A percentile compares a stretch with the other conserved stretches of the same genome.
phyloP scores from a whole-genome alignment of 176 grass and related monocot species.

The Aegilops bicornis region DNA sequence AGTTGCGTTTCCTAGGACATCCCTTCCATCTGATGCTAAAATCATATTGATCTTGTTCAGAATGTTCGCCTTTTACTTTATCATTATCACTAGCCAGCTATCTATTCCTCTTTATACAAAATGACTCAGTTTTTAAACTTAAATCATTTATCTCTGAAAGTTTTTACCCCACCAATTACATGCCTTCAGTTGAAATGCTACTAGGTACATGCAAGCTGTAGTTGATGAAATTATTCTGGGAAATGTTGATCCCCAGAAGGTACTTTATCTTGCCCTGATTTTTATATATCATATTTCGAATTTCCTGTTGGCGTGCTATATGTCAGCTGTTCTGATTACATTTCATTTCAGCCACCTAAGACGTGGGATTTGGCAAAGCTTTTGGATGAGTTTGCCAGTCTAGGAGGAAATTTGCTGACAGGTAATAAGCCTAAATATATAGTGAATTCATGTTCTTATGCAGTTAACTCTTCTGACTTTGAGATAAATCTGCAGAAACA shows the following conservation, averaged over 20 bases:
- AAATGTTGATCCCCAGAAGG: constrained; percentile 75
- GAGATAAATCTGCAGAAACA: constrained; percentile 56
- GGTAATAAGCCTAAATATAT: constrained; percentile 49
- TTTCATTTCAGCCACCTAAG: constrained; percentile 60
- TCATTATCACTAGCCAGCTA: not conserved
- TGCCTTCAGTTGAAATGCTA: constrained; percentile 28
- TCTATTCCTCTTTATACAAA: not conserved
- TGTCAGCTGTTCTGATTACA: constrained; percentile 8
- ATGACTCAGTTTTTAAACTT: not conserved
- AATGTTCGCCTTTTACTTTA: not conserved
- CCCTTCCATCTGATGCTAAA: not conserved
- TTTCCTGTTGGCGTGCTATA: not conserved
- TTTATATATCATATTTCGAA: constrained; percentile 2
- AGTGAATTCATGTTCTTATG: not conserved
- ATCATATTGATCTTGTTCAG: not conserved
- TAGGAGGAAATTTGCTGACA: constrained; percentile 60
- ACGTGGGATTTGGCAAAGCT: constrained; percentile 73
- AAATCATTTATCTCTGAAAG: constrained; percentile 24
- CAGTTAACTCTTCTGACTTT: constrained; percentile 10
- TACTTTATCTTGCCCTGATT: constrained; percentile 11
- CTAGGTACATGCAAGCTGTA: constrained; percentile 97
- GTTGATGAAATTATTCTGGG: constrained; percentile 80
- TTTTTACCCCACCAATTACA: not conserved
- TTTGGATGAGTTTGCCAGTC: constrained; percentile 63
- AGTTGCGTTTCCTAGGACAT: not conserved